Evolutionary conservation across 768 basidiomycete genomes (phyloP).

Genomic region (Auriscalpium vulgare): DNA sequence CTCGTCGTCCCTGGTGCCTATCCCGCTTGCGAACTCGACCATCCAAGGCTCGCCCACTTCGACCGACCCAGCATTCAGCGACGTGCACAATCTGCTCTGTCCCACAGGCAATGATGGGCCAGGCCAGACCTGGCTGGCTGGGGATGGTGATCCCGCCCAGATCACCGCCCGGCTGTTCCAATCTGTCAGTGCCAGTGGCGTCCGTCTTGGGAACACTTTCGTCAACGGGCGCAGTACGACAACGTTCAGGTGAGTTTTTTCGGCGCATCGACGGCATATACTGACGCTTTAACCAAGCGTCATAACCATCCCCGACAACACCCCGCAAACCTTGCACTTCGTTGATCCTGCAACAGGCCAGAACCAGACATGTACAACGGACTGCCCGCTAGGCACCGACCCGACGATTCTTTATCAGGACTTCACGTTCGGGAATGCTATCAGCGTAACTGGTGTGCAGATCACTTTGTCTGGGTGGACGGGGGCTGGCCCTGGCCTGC

Average conservation of each 20-base stretch:
- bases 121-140: slow-evolving; percentile 78
- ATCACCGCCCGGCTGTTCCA: slow-evolving; percentile 74
- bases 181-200: slow-evolving; percentile 65
- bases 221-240: slow-evolving; percentile 73
- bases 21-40: slow-evolving; percentile 55
- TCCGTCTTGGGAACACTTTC: slow-evolving; percentile 91
- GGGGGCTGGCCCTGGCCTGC: slow-evolving; percentile 74
- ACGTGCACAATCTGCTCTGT: slow-evolving; percentile 72
- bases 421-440: slow-evolving; percentile 63
- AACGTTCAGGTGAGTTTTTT: slow-evolving; percentile 64
- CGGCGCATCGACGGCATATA: neutral
- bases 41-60: slow-evolving; percentile 58
- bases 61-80: slow-evolving; percentile 46
- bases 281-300: slow-evolving; percentile 41
- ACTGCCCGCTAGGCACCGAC: slow-evolving; percentile 78
- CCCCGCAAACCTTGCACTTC: slow-evolving; percentile 67
- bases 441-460: slow-evolving; percentile 83
- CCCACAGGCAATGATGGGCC: slow-evolving; percentile 76
- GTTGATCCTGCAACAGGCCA: slow-evolving; percentile 68
- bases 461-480: slow-evolving; percentile 71
- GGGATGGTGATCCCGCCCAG: slow-evolving; percentile 59
- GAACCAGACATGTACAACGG: slow-evolving; percentile 66
- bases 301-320: slow-evolving; percentile 85
- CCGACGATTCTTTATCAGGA: slow-evolving; percentile 82
- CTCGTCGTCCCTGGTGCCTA: slow-evolving; percentile 82